Evolutionary conservation across 345 rosid species (phyloP).

Genomic region (Moringa oleifera): DNA sequence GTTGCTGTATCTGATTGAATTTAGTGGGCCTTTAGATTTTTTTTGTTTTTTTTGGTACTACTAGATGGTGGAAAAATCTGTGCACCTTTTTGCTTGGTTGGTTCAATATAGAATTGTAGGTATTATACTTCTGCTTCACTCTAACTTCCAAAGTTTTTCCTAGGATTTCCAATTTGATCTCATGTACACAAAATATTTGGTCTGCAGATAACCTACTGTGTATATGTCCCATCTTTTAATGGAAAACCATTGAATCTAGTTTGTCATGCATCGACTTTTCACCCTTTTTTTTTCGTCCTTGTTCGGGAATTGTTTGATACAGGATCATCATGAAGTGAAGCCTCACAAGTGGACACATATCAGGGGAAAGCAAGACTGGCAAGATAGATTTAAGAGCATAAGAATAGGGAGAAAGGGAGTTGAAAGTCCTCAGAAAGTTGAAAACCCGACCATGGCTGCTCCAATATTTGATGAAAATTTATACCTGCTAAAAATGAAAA

Average conservation of each 20-base stretch:
- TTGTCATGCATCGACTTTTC: not conserved
- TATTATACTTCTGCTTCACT: not conserved
- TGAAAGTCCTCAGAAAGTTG: slow-evolving; percentile 54
- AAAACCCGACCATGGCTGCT: slow-evolving; percentile 55
- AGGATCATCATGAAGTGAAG: slow-evolving; percentile 56
- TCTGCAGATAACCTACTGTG: not conserved
- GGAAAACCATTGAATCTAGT: not conserved
- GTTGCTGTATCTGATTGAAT: not conserved
- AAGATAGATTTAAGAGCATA: slow-evolving; percentile 65
- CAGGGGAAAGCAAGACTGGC: slow-evolving; percentile 81
- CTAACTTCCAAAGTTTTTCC: not conserved
- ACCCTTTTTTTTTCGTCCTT: slow-evolving; percentile 11
- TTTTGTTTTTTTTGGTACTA: too few relatives aligned
- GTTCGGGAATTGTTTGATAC: slow-evolving; percentile 19
- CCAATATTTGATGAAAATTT: slow-evolving; percentile 68
- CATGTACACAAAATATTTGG: not conserved
- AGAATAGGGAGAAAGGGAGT: slow-evolving; percentile 58
- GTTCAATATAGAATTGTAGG: not conserved
- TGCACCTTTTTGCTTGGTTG: not conserved
- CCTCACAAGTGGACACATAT: slow-evolving; percentile 55
- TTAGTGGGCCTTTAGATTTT: not conserved
- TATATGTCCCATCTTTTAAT: not conserved
- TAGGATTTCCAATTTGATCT: not conserved
- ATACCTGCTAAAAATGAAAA: slow-evolving; percentile 51
- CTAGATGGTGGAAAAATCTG: not conserved